Evolutionary conservation across 2,329 filamentous ascomycete species (phyloP).

Genomic region (Pseudogymnoascus sp.): DNA sequence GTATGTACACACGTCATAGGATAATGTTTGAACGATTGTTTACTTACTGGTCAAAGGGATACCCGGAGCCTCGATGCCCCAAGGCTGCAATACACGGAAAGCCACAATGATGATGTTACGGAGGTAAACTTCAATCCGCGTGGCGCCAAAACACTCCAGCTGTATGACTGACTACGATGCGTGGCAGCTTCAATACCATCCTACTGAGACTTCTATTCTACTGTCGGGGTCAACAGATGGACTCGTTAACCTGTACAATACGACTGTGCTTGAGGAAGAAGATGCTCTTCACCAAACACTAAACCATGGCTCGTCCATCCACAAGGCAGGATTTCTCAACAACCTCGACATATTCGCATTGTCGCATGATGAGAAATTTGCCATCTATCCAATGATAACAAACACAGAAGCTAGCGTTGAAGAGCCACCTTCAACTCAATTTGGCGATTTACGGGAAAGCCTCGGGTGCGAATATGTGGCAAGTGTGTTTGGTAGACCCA

Average conservation of each 20-base stretch:
- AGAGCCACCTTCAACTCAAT: slow-evolving; percentile 42
- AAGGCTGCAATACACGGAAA: slow-evolving; percentile 51
- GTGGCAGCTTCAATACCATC: slow-evolving; percentile 52
- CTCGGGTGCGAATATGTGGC: slow-evolving; percentile 68
- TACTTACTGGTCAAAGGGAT: slow-evolving; percentile 41
- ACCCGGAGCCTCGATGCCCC: slow-evolving; percentile 42
- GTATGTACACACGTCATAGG: slow-evolving; percentile 51
- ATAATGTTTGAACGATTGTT: slow-evolving; percentile 53
- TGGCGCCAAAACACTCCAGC: slow-evolving; percentile 18
- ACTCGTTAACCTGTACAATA: slow-evolving; percentile 70
- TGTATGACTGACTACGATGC: slow-evolving; percentile 14
- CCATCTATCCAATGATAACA: slow-evolving; percentile 63
- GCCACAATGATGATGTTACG: slow-evolving; percentile 62
- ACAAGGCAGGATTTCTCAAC: slow-evolving; percentile 65
- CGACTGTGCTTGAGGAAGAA: slow-evolving; percentile 62
- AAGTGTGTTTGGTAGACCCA: slow-evolving; percentile 54
- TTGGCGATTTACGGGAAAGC: slow-evolving; percentile 62
- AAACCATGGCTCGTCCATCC: slow-evolving; percentile 68
- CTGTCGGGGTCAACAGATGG: slow-evolving; percentile 75
- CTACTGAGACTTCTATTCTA: slow-evolving; percentile 50
- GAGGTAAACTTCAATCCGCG: slow-evolving; percentile 33
- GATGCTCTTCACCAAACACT: slow-evolving; percentile 71
- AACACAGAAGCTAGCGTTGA: slow-evolving; percentile 50
- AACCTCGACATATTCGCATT: slow-evolving; percentile 60
- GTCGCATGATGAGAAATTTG: slow-evolving; percentile 71